Percentiles rank a stretch among this genome's conserved stretches.
Evolutionary conservation across 331 rosid species (phyloP).

Genomic region (Rosa hybrid): DNA sequence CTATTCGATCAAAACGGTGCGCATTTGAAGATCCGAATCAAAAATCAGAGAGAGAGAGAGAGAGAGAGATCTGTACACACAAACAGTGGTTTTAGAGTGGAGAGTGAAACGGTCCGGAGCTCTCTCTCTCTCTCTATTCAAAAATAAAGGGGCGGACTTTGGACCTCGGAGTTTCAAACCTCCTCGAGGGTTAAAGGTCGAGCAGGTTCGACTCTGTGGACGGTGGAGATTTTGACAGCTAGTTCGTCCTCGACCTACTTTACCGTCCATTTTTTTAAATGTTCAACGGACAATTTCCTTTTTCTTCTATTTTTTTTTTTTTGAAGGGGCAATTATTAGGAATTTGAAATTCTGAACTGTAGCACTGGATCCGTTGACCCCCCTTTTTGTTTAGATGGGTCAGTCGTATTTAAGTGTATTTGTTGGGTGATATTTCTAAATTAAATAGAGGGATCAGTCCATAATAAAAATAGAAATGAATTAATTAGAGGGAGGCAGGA

Average conservation of each 20-base stretch:
- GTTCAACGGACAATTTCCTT: conserved; percentile 34
- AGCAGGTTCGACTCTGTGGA: conserved; percentile 23
- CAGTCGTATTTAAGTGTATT: background rate
- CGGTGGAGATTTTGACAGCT: conserved; percentile 39
- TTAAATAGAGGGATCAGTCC: background rate
- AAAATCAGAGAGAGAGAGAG: background rate
- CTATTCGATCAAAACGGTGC: conserved; percentile 25
- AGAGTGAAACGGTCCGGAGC: conserved; percentile 45
- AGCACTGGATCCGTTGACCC: background rate
- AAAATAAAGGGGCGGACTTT: conserved; percentile 74
- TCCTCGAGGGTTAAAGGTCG: conserved; percentile 40
- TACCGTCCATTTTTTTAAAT: conserved; percentile 24
- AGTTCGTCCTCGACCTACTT: background rate
- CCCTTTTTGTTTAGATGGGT: background rate
- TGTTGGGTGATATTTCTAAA: background rate
- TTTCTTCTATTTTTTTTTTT: background rate
- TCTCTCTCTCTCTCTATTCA: conserved; percentile 45
- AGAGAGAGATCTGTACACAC: conserved; percentile 47
- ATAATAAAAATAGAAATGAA: background rate
- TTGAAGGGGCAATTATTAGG: background rate
- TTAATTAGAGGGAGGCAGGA: background rate
- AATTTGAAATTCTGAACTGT: conserved; percentile 5
- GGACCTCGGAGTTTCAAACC: conserved; percentile 52
- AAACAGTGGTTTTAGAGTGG: conserved; percentile 8
- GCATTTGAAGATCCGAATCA: conserved; percentile 45